Conservation (phyloP, 2,329 filamentous ascomycete species). For the Fusarium succisae region DNA sequence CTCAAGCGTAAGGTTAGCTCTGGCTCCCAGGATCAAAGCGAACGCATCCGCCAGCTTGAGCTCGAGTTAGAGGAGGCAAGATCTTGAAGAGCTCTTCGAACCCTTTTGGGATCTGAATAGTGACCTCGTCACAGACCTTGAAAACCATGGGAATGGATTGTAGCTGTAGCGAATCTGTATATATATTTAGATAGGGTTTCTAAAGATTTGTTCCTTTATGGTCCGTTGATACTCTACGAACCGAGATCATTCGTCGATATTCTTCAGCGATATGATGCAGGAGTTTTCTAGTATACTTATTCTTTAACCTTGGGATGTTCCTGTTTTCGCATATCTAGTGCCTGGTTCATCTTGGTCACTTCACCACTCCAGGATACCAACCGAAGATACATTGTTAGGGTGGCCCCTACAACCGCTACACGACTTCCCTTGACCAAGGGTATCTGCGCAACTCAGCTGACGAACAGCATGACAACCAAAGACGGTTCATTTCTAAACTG, state of each 20-base stretch:
- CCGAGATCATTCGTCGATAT: background rate
- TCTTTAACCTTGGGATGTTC: background rate
- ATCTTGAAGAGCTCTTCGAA: conserved; percentile 53
- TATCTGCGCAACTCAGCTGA: background rate
- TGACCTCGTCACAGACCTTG: conserved; percentile 9
- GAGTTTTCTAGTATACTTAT: background rate
- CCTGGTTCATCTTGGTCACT: background rate
- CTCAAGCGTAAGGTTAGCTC: conserved; percentile 78
- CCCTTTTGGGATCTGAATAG: background rate
- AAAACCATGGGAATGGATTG: conserved; percentile 22
- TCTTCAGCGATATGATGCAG: background rate
- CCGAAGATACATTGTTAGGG: background rate
- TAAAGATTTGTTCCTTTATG: conserved; percentile 39
- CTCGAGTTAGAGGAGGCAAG: conserved; percentile 72
- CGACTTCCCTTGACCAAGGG: background rate
- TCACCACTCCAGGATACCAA: background rate
- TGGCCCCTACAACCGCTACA: background rate
- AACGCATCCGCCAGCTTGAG: conserved; percentile 73
- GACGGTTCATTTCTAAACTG: too few species aligned
- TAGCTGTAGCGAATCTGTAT: conserved; percentile 40
- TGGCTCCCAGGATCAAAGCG: conserved; percentile 68
- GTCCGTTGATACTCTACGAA: background rate
- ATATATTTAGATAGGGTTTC: conserved; percentile 38
- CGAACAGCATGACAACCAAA: background rate
- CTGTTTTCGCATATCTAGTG: background rate